Evolutionary conservation across 2,329 filamentous ascomycete genomes (phyloP).

Genomic region (Davidsoniella eucalypti): DNA sequence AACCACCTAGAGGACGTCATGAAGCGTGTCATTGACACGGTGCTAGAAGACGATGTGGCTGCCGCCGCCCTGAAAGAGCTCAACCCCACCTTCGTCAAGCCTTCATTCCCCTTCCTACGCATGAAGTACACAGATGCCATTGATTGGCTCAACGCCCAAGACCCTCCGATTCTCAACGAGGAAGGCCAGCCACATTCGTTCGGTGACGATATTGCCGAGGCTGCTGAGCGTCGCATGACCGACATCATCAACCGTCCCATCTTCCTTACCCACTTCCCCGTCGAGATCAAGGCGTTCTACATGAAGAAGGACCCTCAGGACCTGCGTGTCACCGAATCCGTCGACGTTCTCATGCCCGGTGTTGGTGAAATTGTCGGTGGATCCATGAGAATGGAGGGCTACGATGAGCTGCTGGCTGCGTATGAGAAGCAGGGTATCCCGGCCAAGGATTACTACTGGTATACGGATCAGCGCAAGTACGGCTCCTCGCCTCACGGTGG

Average conservation of each 20-base stretch:
- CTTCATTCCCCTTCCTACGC: constrained; percentile 72
- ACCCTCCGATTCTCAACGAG: constrained; percentile 69
- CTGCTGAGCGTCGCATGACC: constrained; percentile 91
- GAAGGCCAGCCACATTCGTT: constrained; percentile 80
- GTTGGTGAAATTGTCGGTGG: constrained; percentile 96
- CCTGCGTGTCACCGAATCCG: constrained; percentile 73
- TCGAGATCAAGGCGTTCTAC: constrained; percentile 97
- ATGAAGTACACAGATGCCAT: constrained; percentile 95
- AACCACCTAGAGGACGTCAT: constrained; percentile 74
- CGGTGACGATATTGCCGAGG: constrained; percentile 95
- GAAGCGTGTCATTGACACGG: constrained; percentile 67
- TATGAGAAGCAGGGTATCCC: constrained; percentile 80
- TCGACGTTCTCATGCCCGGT: constrained; percentile 74
- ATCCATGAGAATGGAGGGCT: constrained; percentile 88
- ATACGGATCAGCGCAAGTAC: constrained; percentile 95
- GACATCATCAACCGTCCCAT: constrained; percentile 92
- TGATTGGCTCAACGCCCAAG: constrained; percentile 77
- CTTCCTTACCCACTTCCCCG: constrained; percentile 92
- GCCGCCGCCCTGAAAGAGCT: constrained; percentile 63
- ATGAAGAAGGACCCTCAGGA: constrained; percentile 82
- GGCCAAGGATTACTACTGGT: constrained; percentile 88
- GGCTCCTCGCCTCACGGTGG: constrained; percentile 84
- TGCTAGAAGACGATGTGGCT: constrained; percentile 56
- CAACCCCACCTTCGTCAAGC: constrained; percentile 78
- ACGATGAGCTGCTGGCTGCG: constrained; percentile 74